Base-by-base conservation (phyloP, 2,329 filamentous ascomycete species). In the Cladosporium sp. region DNA sequence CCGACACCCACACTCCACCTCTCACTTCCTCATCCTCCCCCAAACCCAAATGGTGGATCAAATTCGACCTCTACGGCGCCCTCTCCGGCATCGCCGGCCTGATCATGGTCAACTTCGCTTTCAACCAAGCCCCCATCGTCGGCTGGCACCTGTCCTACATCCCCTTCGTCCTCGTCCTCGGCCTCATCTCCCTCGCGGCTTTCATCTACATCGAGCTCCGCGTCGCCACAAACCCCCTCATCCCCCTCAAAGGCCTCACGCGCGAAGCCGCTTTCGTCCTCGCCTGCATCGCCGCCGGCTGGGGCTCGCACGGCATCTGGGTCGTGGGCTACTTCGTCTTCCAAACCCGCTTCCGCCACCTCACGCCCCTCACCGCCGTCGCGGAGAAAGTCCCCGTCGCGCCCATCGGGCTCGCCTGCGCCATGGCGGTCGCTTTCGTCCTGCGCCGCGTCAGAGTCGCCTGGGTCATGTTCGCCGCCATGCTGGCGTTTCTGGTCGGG, bases 401-500 rank as follows among this genome's bases (percentile, higher is more conserved):
- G 27, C 45, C 69, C 7, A 62, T 61, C 32, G 67, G 68, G 20
- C 58, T 70, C 4, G 43, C 69, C 19, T 67, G 68, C 13, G 63
- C 67, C 7, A 64, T 62, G 29, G 52, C 62, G 8, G 69, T 67
- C 1, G 68, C 68, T 9, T 66, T 68, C 54, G 55, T 70, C 55
- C 59, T 71, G 7, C 67, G 62, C 13, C 67, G 67, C 54, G 66
- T 65, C 0, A 65, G 64, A 1, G 62, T 68, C 17, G 59, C 63
- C 13, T 69, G 67, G 52, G 64, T 66, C 12, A 69, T 70, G 67
- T 53, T 70, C 52, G 54, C 65, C 19, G 62, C 64, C 17, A 69
- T 69, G 64, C 54, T 56, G 6, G 68, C 69, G 0, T 77, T 77
- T 58, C 65, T 68, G 2, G 50, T 68, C 7, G 74, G 74, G 4